Evolutionary conservation across 164 flowering plant genomes (phyloP).

Genomic region (Malania oleifera): DNA sequence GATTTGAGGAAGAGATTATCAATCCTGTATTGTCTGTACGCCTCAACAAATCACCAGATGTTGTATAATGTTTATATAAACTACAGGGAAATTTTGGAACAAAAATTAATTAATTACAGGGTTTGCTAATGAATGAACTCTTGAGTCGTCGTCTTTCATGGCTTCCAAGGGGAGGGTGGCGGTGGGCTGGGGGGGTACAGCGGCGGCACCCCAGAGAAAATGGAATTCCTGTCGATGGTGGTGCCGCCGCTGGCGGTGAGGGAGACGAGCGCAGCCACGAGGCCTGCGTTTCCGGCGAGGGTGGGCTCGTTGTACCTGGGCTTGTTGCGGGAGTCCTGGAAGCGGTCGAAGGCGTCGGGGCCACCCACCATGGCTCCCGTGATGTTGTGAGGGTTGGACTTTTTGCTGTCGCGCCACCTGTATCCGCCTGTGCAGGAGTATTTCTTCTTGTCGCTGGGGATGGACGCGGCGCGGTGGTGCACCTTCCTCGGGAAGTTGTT

Average conservation of each 20-base stretch:
- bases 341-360: conserved; percentile 60
- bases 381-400: conserved; percentile 62
- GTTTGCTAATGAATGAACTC: no score
- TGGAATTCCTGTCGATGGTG: conserved; percentile 30
- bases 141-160: no score
- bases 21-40: no score
- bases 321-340: conserved; percentile 45
- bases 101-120: no score
- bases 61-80: no score
- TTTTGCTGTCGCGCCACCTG: conserved; percentile 42
- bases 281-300: conserved; percentile 80
- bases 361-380: conserved; percentile 96
- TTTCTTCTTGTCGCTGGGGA: conserved; percentile 36
- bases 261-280: conserved; percentile 78
- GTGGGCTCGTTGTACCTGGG: conserved; percentile 71
- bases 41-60: no score
- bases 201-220: background rate
- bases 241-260: conserved; percentile 40
- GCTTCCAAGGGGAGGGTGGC: background rate
- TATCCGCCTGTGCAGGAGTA: conserved; percentile 69
- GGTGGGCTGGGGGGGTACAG: background rate
- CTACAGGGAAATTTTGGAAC: no score
- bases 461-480: conserved; percentile 83
- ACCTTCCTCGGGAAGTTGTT: conserved; percentile 59
- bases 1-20: no score